A percentile compares a stretch with the other conserved stretches of the same genome.
phyloP scores from a whole-genome alignment of 192 early-diverging fungal species.

The Entophlyctis helioformis region DNA sequence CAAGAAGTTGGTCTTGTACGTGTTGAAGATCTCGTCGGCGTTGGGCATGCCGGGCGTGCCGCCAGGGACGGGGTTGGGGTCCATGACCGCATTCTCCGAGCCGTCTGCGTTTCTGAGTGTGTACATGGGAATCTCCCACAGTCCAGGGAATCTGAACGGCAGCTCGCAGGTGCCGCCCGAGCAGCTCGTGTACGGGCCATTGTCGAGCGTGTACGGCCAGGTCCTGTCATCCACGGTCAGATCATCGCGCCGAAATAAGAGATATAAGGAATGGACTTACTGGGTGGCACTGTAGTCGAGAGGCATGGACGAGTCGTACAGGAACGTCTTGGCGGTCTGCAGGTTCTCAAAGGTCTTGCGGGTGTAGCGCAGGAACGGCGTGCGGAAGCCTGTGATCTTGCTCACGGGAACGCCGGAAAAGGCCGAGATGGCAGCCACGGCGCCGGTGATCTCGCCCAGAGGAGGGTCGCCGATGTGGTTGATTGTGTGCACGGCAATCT shows the following conservation, averaged over 20 bases:
- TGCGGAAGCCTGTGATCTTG: constrained; percentile 50
- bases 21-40: constrained; percentile 4
- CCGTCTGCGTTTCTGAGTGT: constrained; percentile 29
- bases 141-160: constrained; percentile 27
- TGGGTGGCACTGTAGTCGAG: too few species aligned
- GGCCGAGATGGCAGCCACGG: constrained; percentile 25
- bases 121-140: constrained; percentile 61
- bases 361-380: constrained; percentile 49
- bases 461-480: constrained; percentile 23
- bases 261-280: too few species aligned
- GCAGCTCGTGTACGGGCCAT: constrained; percentile 22
- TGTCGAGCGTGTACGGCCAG: constrained; percentile 62
- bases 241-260: too few species aligned
- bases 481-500: constrained; percentile 51
- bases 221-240: constrained; percentile 23
- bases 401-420: constrained; percentile 46
- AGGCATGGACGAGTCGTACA: constrained; percentile 43
- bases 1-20: constrained; percentile 13
- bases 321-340: constrained; percentile 13
- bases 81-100: constrained; percentile 35
- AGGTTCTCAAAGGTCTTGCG: constrained; percentile 30
- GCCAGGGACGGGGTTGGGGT: constrained; percentile 13
- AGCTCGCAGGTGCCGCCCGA: constrained; percentile 31
- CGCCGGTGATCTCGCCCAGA: constrained; percentile 24
- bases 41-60: constrained; percentile 3